Percentiles rank a stretch among this genome's conserved stretches.
These are phyloP conservation scores for Dactylellina haptotyla DNA, from an alignment of 2,329 filamentous ascomycete species.

Conservation along the genomic window DNA sequence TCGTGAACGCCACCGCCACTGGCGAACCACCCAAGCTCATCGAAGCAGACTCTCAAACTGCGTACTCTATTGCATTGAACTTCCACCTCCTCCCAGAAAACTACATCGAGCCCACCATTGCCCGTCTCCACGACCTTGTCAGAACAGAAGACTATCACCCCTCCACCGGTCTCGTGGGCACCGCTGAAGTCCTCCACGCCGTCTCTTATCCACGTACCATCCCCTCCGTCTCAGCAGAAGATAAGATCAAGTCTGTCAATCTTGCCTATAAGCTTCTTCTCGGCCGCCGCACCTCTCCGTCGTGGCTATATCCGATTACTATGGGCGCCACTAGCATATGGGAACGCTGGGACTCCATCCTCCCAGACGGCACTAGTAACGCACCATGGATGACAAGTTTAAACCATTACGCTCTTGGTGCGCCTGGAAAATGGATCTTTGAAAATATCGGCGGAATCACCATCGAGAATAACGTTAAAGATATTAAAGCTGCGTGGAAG, in stretches of 20 bases:
- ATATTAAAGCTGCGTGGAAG: constrained; percentile 6
- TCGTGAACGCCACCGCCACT: neutral
- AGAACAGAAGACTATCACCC: constrained; percentile 60
- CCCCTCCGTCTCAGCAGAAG: neutral
- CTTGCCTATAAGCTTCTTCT: constrained; percentile 65
- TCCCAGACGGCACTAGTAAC: constrained; percentile 64
- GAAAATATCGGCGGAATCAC: constrained; percentile 63
- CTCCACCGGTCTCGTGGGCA: constrained; percentile 64
- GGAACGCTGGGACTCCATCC: constrained; percentile 67
- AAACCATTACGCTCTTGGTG: constrained; percentile 66
- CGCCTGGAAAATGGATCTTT: constrained; percentile 65
- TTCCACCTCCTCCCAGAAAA: constrained; percentile 60
- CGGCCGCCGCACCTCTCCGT: constrained; percentile 63
- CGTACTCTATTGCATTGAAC: constrained; percentile 61
- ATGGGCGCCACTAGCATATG: constrained; percentile 66
- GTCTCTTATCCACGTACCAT: constrained; percentile 56
- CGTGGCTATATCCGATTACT: constrained; percentile 65
- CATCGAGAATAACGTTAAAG: constrained; percentile 50
- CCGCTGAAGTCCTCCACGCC: constrained; percentile 61
- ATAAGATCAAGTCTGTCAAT: constrained; percentile 38
- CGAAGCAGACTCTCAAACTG: constrained; percentile 62
- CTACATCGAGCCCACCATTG: constrained; percentile 55
- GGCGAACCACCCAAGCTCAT: constrained; percentile 57
- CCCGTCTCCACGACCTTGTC: constrained; percentile 60
- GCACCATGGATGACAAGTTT: constrained; percentile 66